These are phyloP conservation scores for Tubosaeta sp. DNA, from an alignment of 768 basidiomycete species.

Conservation along the genomic window DNA sequence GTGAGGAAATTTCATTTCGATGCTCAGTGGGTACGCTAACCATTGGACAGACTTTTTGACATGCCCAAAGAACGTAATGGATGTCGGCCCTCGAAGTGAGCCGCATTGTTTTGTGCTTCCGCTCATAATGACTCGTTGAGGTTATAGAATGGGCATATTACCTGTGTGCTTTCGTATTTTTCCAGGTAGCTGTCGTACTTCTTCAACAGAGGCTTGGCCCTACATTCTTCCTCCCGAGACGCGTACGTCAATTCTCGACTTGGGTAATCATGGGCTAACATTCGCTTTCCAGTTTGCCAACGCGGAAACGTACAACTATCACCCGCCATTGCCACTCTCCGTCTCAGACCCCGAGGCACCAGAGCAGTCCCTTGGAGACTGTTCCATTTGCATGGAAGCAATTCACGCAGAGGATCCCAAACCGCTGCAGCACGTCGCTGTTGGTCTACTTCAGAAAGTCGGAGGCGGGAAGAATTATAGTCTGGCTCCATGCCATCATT, in stretches of 20 bases:
- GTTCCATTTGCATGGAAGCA: slow-evolving; percentile 91
- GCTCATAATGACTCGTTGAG: slow-evolving; percentile 1
- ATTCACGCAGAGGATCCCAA: slow-evolving; percentile 53
- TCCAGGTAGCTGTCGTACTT: slow-evolving; percentile 59
- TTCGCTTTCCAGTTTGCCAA: slow-evolving; percentile 46
- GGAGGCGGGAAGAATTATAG: slow-evolving; percentile 65
- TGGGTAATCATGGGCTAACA: neutral
- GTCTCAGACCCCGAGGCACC: slow-evolving; percentile 69
- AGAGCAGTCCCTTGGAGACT: slow-evolving; percentile 77
- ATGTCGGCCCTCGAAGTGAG: slow-evolving; percentile 71
- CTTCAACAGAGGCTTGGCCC: slow-evolving; percentile 78
- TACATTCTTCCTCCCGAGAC: slow-evolving; percentile 75
- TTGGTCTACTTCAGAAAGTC: slow-evolving; percentile 36
- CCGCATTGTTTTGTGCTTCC: neutral
- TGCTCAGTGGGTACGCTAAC: neutral
- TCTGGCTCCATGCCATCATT: slow-evolving; percentile 83
- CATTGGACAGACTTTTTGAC: slow-evolving; percentile 65
- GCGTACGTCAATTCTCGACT: slow-evolving; percentile 39
- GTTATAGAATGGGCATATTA: slow-evolving; percentile 59
- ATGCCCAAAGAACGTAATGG: slow-evolving; percentile 84
- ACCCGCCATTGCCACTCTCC: slow-evolving; percentile 60
- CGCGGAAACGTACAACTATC: slow-evolving; percentile 74
- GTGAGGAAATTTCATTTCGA: slow-evolving; percentile 42
- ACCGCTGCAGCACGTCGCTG: slow-evolving; percentile 32
- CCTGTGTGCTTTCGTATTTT: slow-evolving; percentile 54